phyloP scores from a whole-genome alignment of 2,329 filamentous ascomycete genomes.

The Zalaria obscura region DNA sequence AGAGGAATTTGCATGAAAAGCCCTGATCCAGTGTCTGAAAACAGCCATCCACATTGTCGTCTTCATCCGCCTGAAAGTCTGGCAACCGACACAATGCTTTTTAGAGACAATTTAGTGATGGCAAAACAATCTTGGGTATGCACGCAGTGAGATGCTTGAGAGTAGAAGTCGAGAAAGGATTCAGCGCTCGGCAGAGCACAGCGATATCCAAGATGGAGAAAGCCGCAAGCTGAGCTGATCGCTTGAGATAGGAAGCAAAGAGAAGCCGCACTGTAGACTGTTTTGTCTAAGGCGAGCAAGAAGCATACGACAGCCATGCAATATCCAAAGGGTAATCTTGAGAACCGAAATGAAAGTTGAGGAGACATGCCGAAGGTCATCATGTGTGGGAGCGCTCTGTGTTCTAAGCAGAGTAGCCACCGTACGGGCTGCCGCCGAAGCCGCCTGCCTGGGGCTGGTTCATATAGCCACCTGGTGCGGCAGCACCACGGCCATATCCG shows the following conservation, averaged over 20 bases:
- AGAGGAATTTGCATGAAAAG: too few species aligned
- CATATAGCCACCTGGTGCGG: constrained; percentile 34
- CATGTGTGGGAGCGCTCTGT: too few species aligned
- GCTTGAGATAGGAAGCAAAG: not conserved
- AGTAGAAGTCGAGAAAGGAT: not conserved
- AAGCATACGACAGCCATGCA: not conserved
- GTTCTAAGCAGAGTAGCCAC: constrained; percentile 44
- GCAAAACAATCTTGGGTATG: not conserved
- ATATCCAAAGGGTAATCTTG: not conserved
- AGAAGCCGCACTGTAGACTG: not conserved
- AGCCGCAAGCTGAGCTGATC: too few species aligned
- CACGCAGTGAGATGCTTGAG: not conserved
- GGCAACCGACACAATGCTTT: not conserved
- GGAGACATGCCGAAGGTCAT: too few species aligned
- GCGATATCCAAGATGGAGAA: too few species aligned
- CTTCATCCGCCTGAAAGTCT: too few species aligned
- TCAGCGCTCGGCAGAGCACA: not conserved
- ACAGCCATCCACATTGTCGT: too few species aligned
- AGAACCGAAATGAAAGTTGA: not conserved
- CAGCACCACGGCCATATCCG: constrained; percentile 66
- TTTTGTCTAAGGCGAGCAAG: not conserved
- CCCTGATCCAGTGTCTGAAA: too few species aligned
- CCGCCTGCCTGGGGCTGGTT: constrained; percentile 34
- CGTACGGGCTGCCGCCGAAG: constrained; percentile 41
- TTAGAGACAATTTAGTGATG: not conserved